These are phyloP conservation scores for Danielozyma ontarioensis DNA, from an alignment of 805 yeast genomes.

Conservation along the genomic window DNA sequence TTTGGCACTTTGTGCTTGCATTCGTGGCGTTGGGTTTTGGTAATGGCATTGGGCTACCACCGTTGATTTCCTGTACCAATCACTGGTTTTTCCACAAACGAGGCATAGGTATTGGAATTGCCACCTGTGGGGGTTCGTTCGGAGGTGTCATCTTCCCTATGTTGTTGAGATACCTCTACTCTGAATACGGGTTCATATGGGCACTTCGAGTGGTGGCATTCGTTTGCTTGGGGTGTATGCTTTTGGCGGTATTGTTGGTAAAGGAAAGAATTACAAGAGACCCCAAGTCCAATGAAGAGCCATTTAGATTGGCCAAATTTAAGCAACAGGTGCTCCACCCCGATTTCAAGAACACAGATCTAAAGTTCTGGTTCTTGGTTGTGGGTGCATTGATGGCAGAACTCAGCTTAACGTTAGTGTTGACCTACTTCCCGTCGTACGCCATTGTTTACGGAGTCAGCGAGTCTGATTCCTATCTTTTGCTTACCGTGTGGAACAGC, in stretches of 20 bases:
- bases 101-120: conserved; percentile 16
- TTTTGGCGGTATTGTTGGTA: conserved; percentile 9
- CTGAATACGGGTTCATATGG: conserved; percentile 54
- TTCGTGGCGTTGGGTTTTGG: conserved; percentile 17
- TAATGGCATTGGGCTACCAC: conserved; percentile 17
- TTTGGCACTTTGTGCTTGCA: conserved; percentile 17
- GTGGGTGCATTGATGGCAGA: conserved; percentile 29
- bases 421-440: conserved; percentile 30
- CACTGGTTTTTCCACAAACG: conserved; percentile 18
- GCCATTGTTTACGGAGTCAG: conserved; percentile 26
- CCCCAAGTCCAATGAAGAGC: neutral
- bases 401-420: conserved; percentile 20
- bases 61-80: conserved; percentile 15
- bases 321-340: neutral
- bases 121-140: conserved; percentile 52
- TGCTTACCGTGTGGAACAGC: conserved; percentile 27
- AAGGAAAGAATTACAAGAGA: conserved; percentile 9
- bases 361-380: conserved; percentile 19
- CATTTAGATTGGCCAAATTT: conserved; percentile 1
- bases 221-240: conserved; percentile 11
- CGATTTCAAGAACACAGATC: too few relatives aligned
- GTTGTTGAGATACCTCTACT: conserved; percentile 41
- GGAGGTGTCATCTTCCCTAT: conserved; percentile 64
- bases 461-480: conserved; percentile 22
- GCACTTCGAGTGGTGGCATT: conserved; percentile 32